Evolutionary conservation across 768 basidiomycete genomes (phyloP), one percentile per base, ranked within the genome.

Genomic region (Termitomyces sp.): DNA sequence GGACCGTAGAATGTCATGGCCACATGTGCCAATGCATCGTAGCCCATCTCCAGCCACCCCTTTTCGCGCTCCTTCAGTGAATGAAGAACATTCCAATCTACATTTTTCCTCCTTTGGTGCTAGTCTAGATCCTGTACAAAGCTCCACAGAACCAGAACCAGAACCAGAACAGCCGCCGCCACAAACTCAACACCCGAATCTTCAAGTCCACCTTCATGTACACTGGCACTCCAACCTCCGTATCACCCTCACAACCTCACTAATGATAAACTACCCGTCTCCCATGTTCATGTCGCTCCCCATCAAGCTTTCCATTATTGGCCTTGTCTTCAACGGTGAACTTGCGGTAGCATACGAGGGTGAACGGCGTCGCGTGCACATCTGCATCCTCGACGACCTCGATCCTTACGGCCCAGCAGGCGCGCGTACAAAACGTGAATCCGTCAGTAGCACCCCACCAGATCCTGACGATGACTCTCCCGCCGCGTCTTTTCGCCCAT

Each of bases 211-310:
- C 69, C 77, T 99, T 0, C 85, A 87, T 66, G 75, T 98, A 46
- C 80, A 83, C 34, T 96, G 96, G 86, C 83, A 87, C 54, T 93
- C 95, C 11, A 87, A 97, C 70, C 78, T 98, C 9, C 88, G 91
- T 16, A 79, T 99, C 64, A 91, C 91, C 8, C 80, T 99, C 57
- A 87, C 91, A 33, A 98, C 97, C 0, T 95, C 93, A 9, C 81
- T 98, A 30, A 83, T 95, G 61, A 95, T 99, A 73, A 97, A 99
- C 74, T 98, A 98, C 70, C 97, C 97, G 6, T 94, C 94, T 0
- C 88, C 89, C 0, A 84, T 89, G 70, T 98, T 99, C 80, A 98
- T 99, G 95, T 88, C 92, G 15, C 81, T 99, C 27, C 97, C 97
- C 7, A 91, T 99, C 71, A 89, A 91, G 67, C 86, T 98, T 56